Evolutionary conservation across 2,329 filamentous ascomycete species (phyloP).

Genomic region (Talaromyces sp.): DNA sequence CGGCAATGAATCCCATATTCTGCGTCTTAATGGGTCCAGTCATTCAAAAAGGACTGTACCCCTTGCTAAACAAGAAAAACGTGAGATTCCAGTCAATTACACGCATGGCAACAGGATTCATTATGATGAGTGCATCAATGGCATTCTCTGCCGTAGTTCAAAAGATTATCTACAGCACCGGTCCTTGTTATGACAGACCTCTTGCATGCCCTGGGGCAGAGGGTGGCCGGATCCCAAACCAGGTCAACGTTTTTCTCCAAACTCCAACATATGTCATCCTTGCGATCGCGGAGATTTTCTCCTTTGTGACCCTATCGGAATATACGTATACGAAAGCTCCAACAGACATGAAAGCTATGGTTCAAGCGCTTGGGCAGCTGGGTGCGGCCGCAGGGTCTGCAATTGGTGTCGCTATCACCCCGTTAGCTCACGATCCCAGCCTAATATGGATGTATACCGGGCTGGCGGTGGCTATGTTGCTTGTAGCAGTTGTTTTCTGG

Average conservation of each 20-base stretch:
- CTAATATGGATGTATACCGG: background rate
- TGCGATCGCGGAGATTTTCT: conserved; percentile 39
- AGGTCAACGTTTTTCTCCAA: conserved; percentile 36
- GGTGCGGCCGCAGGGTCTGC: background rate
- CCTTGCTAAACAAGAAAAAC: conserved; percentile 44
- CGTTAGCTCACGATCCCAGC: background rate
- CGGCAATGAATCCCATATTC: conserved; percentile 54
- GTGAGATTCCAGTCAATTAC: conserved; percentile 56
- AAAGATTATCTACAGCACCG: conserved; percentile 52
- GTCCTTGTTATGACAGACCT: conserved; percentile 47
- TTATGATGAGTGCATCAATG: conserved; percentile 47
- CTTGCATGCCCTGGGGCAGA: conserved; percentile 21
- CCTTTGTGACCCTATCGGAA: conserved; percentile 37
- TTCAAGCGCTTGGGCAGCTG: background rate
- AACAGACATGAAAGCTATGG: conserved; percentile 26
- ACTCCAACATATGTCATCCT: conserved; percentile 35
- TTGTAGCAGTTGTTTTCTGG: background rate
- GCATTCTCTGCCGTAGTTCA: conserved; percentile 53
- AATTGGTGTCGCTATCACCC: background rate
- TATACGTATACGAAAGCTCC: conserved; percentile 41
- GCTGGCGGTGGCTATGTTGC: background rate
- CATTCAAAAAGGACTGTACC: conserved; percentile 50
- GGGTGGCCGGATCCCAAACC: conserved; percentile 17
- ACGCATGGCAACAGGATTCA: conserved; percentile 51
- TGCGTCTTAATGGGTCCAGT: conserved; percentile 55